These are phyloP conservation scores for Zygosaccharomyces sapae DNA, from an alignment of 1,139 yeast species.

Conservation along the genomic window DNA sequence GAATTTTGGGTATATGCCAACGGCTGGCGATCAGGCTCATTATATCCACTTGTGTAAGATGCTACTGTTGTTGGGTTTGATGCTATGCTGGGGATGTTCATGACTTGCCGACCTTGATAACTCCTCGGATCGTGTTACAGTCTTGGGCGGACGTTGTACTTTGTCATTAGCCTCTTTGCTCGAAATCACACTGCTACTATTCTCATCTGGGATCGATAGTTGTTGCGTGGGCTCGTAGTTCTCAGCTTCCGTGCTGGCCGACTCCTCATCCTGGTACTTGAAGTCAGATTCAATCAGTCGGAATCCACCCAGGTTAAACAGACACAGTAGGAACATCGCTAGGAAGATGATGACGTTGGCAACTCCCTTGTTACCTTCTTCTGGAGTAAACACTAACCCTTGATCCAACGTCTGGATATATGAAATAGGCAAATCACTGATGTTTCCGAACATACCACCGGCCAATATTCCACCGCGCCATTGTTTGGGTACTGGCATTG, in stretches of 20 bases:
- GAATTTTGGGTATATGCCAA: conserved; percentile 21
- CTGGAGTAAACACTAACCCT: conserved; percentile 54
- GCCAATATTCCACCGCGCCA: conserved; percentile 83
- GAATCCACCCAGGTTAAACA: conserved; percentile 77
- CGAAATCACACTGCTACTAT: conserved; percentile 6
- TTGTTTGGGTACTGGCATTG: conserved; percentile 54
- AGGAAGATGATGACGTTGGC: conserved; percentile 81
- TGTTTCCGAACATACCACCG: conserved; percentile 74
- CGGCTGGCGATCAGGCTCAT: conserved; percentile 21
- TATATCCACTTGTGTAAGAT: conserved; percentile 1
- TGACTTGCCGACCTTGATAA: neutral
- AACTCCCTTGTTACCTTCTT: conserved; percentile 70
- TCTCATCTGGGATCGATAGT: conserved; percentile 4
- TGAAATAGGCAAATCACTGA: conserved; percentile 88
- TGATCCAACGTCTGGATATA: conserved; percentile 76
- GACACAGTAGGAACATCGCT: conserved; percentile 63
- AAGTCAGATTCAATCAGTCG: conserved; percentile 70
- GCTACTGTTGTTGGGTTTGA: neutral
- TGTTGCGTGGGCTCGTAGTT: conserved; percentile 9
- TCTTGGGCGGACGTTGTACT: conserved; percentile 1
- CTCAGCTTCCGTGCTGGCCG: conserved; percentile 17
- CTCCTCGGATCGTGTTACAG: conserved; percentile 6
- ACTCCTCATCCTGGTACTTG: conserved; percentile 34
- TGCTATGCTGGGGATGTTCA: neutral
- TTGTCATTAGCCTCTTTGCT: conserved; percentile 2